These are phyloP conservation scores for Chalciporus piperatus DNA, from an alignment of 768 basidiomycete species.

Conservation along the genomic window DNA sequence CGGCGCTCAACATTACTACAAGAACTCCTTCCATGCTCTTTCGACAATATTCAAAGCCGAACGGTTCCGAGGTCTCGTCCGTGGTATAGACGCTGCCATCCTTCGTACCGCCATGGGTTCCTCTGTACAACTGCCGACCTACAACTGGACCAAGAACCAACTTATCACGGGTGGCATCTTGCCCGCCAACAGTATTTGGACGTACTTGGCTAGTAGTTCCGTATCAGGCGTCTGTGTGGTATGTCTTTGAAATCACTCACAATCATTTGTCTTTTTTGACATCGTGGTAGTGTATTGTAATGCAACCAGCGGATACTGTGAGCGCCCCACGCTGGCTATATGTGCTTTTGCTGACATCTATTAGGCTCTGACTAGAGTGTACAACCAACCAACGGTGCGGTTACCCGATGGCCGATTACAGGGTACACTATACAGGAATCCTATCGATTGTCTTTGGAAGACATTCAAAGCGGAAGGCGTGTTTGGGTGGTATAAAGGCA, in stretches of 20 bases:
- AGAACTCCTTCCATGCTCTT: conserved; percentile 78
- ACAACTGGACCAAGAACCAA: conserved; percentile 88
- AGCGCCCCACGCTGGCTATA: conserved; percentile 23
- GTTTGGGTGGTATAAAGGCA: conserved; percentile 95
- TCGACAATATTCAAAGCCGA: conserved; percentile 77
- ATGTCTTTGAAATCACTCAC: conserved; percentile 31
- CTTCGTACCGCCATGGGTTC: conserved; percentile 94
- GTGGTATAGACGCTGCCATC: conserved; percentile 92
- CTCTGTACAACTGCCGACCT: conserved; percentile 93
- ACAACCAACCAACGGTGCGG: conserved; percentile 84
- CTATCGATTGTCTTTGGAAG: conserved; percentile 96
- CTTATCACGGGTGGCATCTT: conserved; percentile 67
- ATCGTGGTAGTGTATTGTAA: conserved; percentile 64
- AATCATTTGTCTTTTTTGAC: conserved; percentile 9
- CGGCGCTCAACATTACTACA: conserved; percentile 92
- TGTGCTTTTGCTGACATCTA: conserved; percentile 1
- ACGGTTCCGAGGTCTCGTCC: conserved; percentile 72
- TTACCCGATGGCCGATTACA: conserved; percentile 68
- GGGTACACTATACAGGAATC: conserved; percentile 84
- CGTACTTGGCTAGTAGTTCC: conserved; percentile 83
- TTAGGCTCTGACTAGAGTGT: conserved; percentile 88
- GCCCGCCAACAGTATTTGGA: conserved; percentile 76
- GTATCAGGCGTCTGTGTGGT: conserved; percentile 93
- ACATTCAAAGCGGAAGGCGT: conserved; percentile 88
- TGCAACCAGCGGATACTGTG: conserved; percentile 94